Base-by-base conservation (phyloP, 306 rosid species). In the Senna siamea region DNA sequence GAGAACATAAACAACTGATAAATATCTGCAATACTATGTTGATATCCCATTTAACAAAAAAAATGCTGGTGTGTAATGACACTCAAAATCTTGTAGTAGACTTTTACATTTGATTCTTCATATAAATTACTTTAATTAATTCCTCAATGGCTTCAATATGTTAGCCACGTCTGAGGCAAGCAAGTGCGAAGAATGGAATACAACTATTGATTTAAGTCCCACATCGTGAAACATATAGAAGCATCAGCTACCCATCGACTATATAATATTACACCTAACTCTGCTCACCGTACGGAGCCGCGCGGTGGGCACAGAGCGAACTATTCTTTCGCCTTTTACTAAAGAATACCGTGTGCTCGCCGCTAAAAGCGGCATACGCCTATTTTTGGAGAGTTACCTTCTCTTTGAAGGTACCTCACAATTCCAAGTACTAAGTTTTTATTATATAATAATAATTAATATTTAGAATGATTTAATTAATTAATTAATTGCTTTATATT, bases 281-380 rank as follows among this genome's bases (percentile, higher is more conserved):
- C n/a, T n/a, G n/a, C n/a, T n/a, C n/a, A n/a, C n/a, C n/a, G 0
- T 51, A 76, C 64, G 59, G 73, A 82, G 86, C 80, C 75, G 60
- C 55, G 86, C 47, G 76, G 43, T 78, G 79, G 50, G 44, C 66
- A 66, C 85, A 86, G 0, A 78, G 85, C 84, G 77, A 86, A 82
- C 84, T 84, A 89, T 86, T 89, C 87, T 84, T 86, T 89, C 77
- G 91, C 91, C 89, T 86, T 89, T 86, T 84, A 89, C 91, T 86
- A 75, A 83, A 82, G 80, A 84, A 87, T 80, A 85, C 84, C 84
- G 85, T 87, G 89, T 82, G 76, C 41, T 20, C 63, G 32, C 26
- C 2, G 69, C 57, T 0, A 0, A 0, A 5, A 2, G 57, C 52
- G 68, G 84, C 84, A 72, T 66, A 83, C 61, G 84, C 81, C 37